Conservation (phyloP, 2,329 filamentous ascomycete species). For the Colletotrichum australisinense region DNA sequence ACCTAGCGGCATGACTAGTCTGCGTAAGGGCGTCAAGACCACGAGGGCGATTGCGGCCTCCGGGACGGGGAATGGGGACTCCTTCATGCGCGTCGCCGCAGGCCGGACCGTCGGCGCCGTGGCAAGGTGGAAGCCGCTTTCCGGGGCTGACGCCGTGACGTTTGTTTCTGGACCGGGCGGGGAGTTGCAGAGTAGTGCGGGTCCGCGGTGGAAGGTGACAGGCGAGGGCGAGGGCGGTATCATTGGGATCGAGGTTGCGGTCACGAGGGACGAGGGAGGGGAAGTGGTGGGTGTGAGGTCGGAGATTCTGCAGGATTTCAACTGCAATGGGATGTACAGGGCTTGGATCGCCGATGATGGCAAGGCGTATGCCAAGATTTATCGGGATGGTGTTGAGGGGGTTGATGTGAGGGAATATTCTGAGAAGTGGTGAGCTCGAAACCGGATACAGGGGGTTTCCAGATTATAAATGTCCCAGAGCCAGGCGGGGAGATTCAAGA, state of each 20-base stretch:
- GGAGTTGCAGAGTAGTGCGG: conserved; percentile 80
- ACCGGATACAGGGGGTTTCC: too few relatives aligned
- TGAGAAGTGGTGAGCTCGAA: conserved; percentile 17
- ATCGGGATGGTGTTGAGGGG: conserved; percentile 47
- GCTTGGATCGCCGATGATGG: conserved; percentile 78
- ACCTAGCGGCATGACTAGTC: background rate
- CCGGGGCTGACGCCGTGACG: conserved; percentile 69
- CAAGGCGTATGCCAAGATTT: conserved; percentile 67
- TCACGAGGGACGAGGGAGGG: conserved; percentile 57
- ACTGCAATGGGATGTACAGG: conserved; percentile 89
- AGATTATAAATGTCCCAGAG: background rate
- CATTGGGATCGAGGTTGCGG: conserved; percentile 78
- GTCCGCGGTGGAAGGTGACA: conserved; percentile 76
- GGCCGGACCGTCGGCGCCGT: conserved; percentile 79
- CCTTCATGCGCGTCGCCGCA: conserved; percentile 80
- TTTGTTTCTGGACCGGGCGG: conserved; percentile 78
- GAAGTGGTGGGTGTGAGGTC: conserved; percentile 53
- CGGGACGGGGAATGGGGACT: conserved; percentile 90
- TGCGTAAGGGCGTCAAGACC: conserved; percentile 38
- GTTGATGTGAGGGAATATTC: conserved; percentile 18
- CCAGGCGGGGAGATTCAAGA: background rate
- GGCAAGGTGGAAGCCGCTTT: conserved; percentile 68
- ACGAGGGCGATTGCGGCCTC: conserved; percentile 70
- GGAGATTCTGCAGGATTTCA: conserved; percentile 80
- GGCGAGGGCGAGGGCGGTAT: conserved; percentile 88